Evolutionary conservation across 129 eudicot species (phyloP), one percentile per base, ranked within the genome.

Genomic region (Pittosporum tobira): DNA sequence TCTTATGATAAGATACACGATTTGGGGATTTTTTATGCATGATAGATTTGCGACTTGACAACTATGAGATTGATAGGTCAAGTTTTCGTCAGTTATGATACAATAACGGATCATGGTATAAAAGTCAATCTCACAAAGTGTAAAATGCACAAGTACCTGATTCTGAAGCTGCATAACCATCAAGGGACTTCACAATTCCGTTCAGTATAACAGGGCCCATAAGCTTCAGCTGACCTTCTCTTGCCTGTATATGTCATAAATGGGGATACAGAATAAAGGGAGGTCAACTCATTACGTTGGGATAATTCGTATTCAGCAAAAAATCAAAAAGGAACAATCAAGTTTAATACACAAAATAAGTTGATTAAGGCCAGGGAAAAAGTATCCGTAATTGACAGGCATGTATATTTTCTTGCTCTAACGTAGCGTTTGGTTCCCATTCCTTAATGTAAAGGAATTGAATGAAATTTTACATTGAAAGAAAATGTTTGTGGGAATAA

Each of bases 141-240:
- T 48, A 46, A 69, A 59, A 67, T 31, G 59, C 56, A 61, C 54
- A 10, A 49, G 38, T 30, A 90, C 98, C 98, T 73, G 98, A 77
- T 70, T 90, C 98, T 23, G 66, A 70, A 43, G 81, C 68, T 42
- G 86, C 68, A 67, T 58, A 69, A 46, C 75, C 77, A 71, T 90
- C 98, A 55, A 90, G 89, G 42, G 95, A 85, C 69, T 86, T 86
- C 26, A 90, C 59, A 71, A 90, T 85, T 23, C 98, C 95, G 54
- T 69, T 72, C 55, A 86, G 78, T 64, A 90, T 83, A 67, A 90
- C 74, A 61, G 98, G 98, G 52, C 95, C 98, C 98, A 90, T 90
- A 48, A 86, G 88, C 84, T 78, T 85, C 59, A 90, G 82, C 71
- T 90, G 98, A 64, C 79, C 98, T 26, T 71, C 68, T 75, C 80